Evolutionary conservation across 148 eudicot species (phyloP).

Genomic region (Talinum fruticosum): DNA sequence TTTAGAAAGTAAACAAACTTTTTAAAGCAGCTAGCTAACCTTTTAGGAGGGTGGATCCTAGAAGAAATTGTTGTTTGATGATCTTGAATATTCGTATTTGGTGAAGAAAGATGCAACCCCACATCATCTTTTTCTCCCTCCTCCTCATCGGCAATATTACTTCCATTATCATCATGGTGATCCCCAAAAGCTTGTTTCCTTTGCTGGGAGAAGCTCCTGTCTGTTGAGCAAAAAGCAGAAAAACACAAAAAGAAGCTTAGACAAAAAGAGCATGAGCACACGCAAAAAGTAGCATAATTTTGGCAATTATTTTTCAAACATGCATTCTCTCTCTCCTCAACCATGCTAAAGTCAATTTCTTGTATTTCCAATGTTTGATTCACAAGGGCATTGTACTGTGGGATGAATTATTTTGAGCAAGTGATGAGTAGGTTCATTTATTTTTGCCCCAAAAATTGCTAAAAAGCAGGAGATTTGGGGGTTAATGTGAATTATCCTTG

Average conservation of each 20-base stretch:
- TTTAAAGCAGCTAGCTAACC: background rate
- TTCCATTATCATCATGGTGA: conserved; percentile 2
- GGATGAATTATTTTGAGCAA: background rate
- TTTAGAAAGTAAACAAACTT: background rate
- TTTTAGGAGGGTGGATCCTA: background rate
- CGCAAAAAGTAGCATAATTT: background rate
- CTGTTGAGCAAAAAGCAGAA: background rate
- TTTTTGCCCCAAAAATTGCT: background rate
- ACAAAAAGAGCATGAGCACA: background rate
- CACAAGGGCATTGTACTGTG: background rate
- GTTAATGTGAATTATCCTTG: background rate
- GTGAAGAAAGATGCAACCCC: conserved; percentile 11
- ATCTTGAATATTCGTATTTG: background rate
- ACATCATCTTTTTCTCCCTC: background rate
- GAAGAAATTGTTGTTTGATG: conserved; percentile 1
- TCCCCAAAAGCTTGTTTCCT: conserved; percentile 9
- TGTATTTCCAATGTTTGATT: conserved; percentile 12
- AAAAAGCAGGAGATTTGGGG: conserved; percentile 3
- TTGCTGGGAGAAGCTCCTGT: conserved; percentile 2
- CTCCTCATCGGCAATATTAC: background rate
- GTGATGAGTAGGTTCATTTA: background rate
- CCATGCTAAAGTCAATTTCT: conserved; percentile 3
- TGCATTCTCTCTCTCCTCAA: background rate
- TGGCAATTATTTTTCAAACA: conserved; percentile 1
- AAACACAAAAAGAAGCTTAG: background rate